Percentiles rank a stretch among this genome's conserved stretches.
These are phyloP conservation scores for Mortierella hygrophila DNA, from an alignment of 192 early-diverging fungal genomes.

Conservation along the genomic window DNA sequence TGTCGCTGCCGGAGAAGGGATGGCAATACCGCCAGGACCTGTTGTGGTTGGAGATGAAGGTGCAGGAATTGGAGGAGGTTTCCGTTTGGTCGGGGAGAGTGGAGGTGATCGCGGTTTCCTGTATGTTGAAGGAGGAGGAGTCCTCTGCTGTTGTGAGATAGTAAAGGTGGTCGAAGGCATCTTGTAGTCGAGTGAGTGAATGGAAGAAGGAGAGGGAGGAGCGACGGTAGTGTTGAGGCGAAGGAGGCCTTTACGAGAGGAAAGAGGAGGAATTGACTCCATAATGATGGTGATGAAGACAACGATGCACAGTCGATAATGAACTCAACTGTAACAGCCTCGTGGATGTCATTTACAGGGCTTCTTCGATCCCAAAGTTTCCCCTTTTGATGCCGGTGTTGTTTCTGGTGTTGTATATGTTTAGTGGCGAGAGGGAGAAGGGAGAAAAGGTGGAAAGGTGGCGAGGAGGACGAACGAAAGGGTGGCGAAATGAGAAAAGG, in stretches of 20 bases:
- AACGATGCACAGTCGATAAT: conserved; percentile 6
- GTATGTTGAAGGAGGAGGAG: not conserved
- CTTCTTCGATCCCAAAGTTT: not conserved
- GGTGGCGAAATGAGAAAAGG: too few species aligned
- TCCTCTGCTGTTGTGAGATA: not conserved
- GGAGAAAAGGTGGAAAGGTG: too few species aligned
- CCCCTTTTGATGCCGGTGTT: not conserved
- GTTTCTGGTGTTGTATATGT: too few species aligned
- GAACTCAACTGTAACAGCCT: not conserved
- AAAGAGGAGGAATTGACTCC: not conserved
- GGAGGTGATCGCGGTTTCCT: conserved; percentile 14
- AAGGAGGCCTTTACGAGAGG: not conserved
- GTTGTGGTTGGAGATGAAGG: not conserved
- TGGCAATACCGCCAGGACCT: not conserved
- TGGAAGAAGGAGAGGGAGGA: not conserved
- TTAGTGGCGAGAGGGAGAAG: too few species aligned
- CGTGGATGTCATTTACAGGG: not conserved
- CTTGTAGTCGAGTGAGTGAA: not conserved
- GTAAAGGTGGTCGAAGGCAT: not conserved
- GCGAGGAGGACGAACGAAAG: too few species aligned
- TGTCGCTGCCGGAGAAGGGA: not conserved
- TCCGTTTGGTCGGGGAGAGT: conserved; percentile 20
- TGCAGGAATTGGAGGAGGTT: conserved; percentile 3
- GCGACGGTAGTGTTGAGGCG: not conserved
- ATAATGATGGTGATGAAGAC: not conserved